A percentile compares a stretch with the other conserved stretches of the same genome.
These are phyloP conservation scores for Hymenoscyphus linearis DNA, from an alignment of 2,329 filamentous ascomycete species.

Conservation along the genomic window DNA sequence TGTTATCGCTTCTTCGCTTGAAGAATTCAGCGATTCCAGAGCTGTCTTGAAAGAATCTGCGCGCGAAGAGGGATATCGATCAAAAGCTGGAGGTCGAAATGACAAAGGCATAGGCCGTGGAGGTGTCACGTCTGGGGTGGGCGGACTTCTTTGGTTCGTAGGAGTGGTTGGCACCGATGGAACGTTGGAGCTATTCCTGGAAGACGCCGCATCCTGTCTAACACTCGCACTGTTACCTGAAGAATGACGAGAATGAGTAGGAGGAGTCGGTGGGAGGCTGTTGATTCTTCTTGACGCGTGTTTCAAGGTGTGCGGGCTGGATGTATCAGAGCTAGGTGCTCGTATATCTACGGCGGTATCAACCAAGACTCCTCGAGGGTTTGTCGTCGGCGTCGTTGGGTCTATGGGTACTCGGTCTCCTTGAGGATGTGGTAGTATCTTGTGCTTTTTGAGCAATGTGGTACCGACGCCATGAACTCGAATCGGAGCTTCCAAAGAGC, in stretches of 20 bases:
- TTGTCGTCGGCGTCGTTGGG: slow-evolving; percentile 18
- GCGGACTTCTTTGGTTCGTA: slow-evolving; percentile 60
- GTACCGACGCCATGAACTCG: slow-evolving; percentile 22
- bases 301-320: slow-evolving; percentile 30
- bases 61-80: slow-evolving; percentile 38
- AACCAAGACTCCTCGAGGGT: slow-evolving; percentile 22
- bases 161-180: slow-evolving; percentile 49
- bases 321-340: slow-evolving; percentile 25
- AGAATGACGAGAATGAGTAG: slow-evolving; percentile 53
- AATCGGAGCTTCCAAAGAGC: slow-evolving; percentile 26
- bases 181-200: slow-evolving; percentile 14
- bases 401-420: slow-evolving; percentile 18
- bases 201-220: slow-evolving; percentile 17
- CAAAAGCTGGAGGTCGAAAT: slow-evolving; percentile 42
- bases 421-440: slow-evolving; percentile 31
- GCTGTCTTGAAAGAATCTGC: slow-evolving; percentile 70
- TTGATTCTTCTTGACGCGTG: slow-evolving; percentile 29
- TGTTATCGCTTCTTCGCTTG: slow-evolving; percentile 50
- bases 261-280: slow-evolving; percentile 56
- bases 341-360: slow-evolving; percentile 22
- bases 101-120: slow-evolving; percentile 48
- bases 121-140: slow-evolving; percentile 71
- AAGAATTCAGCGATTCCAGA: slow-evolving; percentile 56
- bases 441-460: slow-evolving; percentile 31
- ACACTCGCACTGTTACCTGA: slow-evolving; percentile 37